Evolutionary conservation across 2,329 filamentous ascomycete genomes (phyloP), one percentile per base, ranked within the genome.

Genomic region (Mariannaea elegans): DNA sequence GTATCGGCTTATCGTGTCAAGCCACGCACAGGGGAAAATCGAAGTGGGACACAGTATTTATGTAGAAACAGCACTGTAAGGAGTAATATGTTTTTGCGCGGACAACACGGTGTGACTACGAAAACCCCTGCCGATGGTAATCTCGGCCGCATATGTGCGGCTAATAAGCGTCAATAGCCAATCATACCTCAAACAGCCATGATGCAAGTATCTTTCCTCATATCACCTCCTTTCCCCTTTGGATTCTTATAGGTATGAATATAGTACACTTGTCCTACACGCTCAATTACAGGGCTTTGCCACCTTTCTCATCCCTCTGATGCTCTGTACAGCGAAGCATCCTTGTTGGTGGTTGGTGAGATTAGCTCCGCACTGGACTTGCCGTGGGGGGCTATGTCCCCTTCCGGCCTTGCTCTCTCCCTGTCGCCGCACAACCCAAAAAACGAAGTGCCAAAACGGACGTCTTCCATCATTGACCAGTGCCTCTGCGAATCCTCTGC

Each of bases 101-200:
- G 9, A 1, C 5, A n/a, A 36, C 59, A 71, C 67, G 68, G 69
- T 71, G 65, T 39, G 29, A 44, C 32, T 27, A 38, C 16, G 6
- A 7, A n/a, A 9, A 34, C 56, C 67, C 63, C 56, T 69, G 67
- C 46, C 38, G 53, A 56, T 62, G 42, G 66, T 64, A 71, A 71
- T 71, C 67, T 71, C 69, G 67, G 68, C 54, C 62, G 66, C 68
- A 69, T 71, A 63, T 62, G 64, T 64, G 64, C 67, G 61, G 56
- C 68, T 71, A 68, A 64, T 71, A 58, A 67, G 46, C 59, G 41
- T 29, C 45, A 18, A 54, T 38, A 50, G 21, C 68, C 58, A 71
- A 68, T 71, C 68, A 71, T 19, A 39, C 16, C 56, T 45, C 47
- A 14, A 21, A 36, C n/a, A 29, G 34, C 16, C 34, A 32, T n/a